Evolutionary conservation across 306 rosid genomes (phyloP).

Genomic region (Medicago lupulina): DNA sequence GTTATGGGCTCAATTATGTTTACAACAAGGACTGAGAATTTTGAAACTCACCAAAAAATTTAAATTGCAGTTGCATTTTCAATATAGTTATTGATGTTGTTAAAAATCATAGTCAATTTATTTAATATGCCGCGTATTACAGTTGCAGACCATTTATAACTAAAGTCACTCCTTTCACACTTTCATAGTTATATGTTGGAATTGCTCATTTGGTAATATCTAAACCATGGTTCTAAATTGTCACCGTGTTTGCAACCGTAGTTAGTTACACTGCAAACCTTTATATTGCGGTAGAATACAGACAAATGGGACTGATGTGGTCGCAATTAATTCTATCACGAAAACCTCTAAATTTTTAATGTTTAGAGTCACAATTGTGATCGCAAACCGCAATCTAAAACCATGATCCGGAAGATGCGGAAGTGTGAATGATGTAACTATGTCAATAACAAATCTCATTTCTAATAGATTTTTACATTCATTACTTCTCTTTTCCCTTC

Average conservation of each 20-base stretch:
- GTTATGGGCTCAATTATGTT: slow-evolving; percentile 57
- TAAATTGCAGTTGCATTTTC: background rate
- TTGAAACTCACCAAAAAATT: slow-evolving; percentile 49
- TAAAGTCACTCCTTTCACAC: slow-evolving; percentile 30
- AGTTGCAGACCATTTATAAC: background rate
- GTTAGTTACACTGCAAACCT: background rate
- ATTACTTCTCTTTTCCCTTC: slow-evolving; percentile 34
- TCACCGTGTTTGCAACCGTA: background rate
- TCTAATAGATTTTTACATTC: slow-evolving; percentile 51
- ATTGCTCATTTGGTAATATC: background rate
- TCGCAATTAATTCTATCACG: background rate
- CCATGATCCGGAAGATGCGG: slow-evolving; percentile 30
- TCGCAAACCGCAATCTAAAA: background rate
- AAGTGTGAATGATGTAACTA: slow-evolving; percentile 35
- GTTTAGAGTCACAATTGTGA: background rate
- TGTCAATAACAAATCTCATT: slow-evolving; percentile 40
- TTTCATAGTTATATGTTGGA: background rate
- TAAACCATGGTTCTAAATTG: background rate
- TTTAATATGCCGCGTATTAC: too few relatives aligned
- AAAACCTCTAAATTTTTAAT: background rate
- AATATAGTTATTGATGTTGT: background rate
- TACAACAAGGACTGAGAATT: slow-evolving; percentile 54
- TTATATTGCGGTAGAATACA: background rate
- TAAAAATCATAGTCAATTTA: too few relatives aligned
- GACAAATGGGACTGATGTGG: background rate